phyloP scores from a whole-genome alignment of 176 grass and related monocot genomes.

The Rhipidocladum racemiflorum region DNA sequence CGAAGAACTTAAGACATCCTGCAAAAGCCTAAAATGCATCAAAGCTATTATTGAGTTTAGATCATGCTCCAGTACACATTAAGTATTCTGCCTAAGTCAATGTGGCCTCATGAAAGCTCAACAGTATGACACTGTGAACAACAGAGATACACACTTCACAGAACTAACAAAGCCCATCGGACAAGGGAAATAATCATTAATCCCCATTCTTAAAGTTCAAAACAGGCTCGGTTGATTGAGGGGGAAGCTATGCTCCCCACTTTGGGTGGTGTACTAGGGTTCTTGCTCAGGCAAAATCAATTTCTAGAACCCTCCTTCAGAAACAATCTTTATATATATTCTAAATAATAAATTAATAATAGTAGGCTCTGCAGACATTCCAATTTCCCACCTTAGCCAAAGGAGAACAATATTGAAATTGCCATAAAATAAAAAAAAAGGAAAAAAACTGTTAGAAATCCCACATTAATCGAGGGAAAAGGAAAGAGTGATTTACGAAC shows the following conservation, averaged over 20 bases:
- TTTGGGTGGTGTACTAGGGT: background rate
- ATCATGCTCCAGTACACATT: background rate
- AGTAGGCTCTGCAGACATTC: background rate
- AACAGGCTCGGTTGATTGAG: background rate
- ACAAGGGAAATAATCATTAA: constrained; percentile 14
- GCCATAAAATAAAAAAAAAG: background rate
- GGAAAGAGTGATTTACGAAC: background rate
- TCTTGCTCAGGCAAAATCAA: background rate
- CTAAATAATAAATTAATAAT: background rate
- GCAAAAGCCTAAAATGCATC: background rate
- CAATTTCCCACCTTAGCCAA: background rate
- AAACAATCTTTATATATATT: background rate
- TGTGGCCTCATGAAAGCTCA: background rate
- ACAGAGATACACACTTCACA: background rate
- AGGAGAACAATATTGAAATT: background rate
- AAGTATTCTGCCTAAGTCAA: constrained; percentile 8
- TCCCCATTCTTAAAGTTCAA: background rate
- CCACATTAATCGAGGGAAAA: background rate
- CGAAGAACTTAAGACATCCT: constrained; percentile 7
- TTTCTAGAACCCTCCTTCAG: background rate
- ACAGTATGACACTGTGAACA: background rate
- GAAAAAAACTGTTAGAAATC: background rate
- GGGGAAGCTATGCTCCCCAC: background rate
- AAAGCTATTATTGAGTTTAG: background rate
- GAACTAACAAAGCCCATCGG: background rate